Evolutionary conservation across 2,329 filamentous ascomycete genomes (phyloP).

Genomic region (Alternaria sp.): DNA sequence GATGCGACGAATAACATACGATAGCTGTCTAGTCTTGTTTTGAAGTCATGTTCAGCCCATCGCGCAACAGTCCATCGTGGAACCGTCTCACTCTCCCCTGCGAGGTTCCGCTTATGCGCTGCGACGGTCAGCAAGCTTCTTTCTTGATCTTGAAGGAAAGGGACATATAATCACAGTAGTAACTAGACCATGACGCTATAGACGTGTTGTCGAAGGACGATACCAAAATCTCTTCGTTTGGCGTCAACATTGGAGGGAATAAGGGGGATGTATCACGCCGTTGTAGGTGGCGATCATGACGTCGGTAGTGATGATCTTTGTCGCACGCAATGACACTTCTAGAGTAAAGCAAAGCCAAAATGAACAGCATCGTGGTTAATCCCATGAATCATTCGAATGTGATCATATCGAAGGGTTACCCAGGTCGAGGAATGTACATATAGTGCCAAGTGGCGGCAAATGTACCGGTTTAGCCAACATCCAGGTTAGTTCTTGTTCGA

Average conservation of each 20-base stretch:
- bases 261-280: slow-evolving; percentile 25
- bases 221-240: slow-evolving; percentile 45
- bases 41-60: slow-evolving; percentile 40
- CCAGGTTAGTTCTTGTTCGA: neutral
- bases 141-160: too few species aligned
- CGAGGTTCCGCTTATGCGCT: slow-evolving; percentile 38
- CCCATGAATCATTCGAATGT: neutral
- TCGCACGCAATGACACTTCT: neutral
- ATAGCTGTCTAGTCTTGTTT: slow-evolving; percentile 42
- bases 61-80: slow-evolving; percentile 47
- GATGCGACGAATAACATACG: slow-evolving; percentile 15
- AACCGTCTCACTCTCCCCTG: slow-evolving; percentile 40
- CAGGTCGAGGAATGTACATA: neutral
- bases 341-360: neutral
- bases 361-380: neutral
- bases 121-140: too few species aligned
- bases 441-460: neutral
- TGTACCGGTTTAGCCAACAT: neutral
- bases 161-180: slow-evolving; percentile 30
- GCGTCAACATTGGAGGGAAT: slow-evolving; percentile 40
- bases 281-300: slow-evolving; percentile 26
- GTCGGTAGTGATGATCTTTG: slow-evolving; percentile 4
- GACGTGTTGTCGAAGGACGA: slow-evolving; percentile 49
- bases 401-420: neutral
- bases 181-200: slow-evolving; percentile 44